phyloP scores from a whole-genome alignment of 202 grass and related monocot species.

The Zoysia matrella region DNA sequence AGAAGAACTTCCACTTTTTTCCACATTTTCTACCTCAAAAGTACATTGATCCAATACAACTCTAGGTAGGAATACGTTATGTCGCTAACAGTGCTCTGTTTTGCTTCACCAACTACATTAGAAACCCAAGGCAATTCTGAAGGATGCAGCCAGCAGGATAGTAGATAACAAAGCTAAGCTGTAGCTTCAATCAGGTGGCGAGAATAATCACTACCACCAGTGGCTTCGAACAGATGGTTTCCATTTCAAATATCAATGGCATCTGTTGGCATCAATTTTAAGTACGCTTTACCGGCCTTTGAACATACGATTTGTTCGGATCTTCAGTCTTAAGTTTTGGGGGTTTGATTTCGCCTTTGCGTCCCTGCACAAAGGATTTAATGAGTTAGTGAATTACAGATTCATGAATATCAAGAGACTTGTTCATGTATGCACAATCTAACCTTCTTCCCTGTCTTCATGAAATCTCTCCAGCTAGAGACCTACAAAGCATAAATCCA shows the following conservation, averaged over 20 bases:
- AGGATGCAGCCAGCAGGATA: slow-evolving; percentile 7
- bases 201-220: background rate
- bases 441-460: slow-evolving; percentile 99
- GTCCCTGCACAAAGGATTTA: slow-evolving; percentile 50
- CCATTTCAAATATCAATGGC: slow-evolving; percentile 16
- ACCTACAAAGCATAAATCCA: slow-evolving; percentile 63
- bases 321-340: slow-evolving; percentile 96
- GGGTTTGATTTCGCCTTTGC: slow-evolving; percentile 95
- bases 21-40: slow-evolving; percentile 25
- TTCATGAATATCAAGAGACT: slow-evolving; percentile 27
- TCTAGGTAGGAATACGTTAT: slow-evolving; percentile 20
- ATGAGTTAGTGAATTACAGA: background rate
- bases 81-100: slow-evolving; percentile 17
- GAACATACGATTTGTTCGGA: slow-evolving; percentile 97
- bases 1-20: background rate
- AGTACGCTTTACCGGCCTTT: slow-evolving; percentile 86
- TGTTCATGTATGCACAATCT: slow-evolving; percentile 20
- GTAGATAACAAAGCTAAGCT: slow-evolving; percentile 1
- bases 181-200: slow-evolving; percentile 4
- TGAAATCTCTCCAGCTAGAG: slow-evolving; percentile 99
- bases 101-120: slow-evolving; percentile 33
- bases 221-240: background rate
- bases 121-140: slow-evolving; percentile 21
- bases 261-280: slow-evolving; percentile 30
- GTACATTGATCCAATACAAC: slow-evolving; percentile 46